phyloP scores from a whole-genome alignment of 1,284 basidiomycete genomes.

The Wolfiporia cocos region DNA sequence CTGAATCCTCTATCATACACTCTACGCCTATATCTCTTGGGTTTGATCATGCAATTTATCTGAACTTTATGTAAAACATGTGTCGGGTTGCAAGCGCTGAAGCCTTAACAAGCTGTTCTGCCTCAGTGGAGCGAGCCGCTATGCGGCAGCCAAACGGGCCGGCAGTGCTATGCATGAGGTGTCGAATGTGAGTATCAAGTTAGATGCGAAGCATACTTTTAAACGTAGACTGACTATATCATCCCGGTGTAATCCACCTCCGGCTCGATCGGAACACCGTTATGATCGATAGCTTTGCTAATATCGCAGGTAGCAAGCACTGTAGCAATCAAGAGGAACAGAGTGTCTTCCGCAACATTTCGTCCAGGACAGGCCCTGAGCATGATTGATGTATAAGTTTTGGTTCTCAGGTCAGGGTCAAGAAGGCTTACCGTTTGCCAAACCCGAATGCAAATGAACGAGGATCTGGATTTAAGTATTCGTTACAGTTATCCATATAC shows the following conservation, averaged over 20 bases:
- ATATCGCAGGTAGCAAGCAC: conserved; percentile 11
- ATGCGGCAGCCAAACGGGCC: too few relatives aligned
- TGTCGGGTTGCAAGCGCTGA: too few relatives aligned
- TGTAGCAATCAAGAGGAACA: conserved; percentile 9
- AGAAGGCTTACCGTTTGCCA: neutral
- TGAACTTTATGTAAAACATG: too few relatives aligned
- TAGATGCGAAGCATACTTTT: too few relatives aligned
- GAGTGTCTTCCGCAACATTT: conserved; percentile 10
- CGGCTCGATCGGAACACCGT: conserved; percentile 12
- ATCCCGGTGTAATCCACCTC: conserved; percentile 4
- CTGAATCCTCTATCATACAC: too few relatives aligned
- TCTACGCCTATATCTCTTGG: too few relatives aligned
- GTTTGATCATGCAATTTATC: too few relatives aligned
- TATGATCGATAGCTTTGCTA: conserved; percentile 6
- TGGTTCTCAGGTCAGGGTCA: neutral
- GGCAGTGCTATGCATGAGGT: too few relatives aligned
- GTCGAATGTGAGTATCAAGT: too few relatives aligned
- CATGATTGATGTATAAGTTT: neutral
- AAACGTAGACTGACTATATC: neutral
- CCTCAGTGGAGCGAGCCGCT: too few relatives aligned
- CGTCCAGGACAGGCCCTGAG: conserved; percentile 7
- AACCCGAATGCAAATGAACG: conserved; percentile 1
- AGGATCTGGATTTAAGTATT: neutral
- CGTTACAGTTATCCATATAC: conserved; percentile 17
- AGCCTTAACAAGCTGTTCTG: too few relatives aligned